Evolutionary conservation across 345 rosid species (phyloP).

Genomic region (Pseudoturritis turrita): DNA sequence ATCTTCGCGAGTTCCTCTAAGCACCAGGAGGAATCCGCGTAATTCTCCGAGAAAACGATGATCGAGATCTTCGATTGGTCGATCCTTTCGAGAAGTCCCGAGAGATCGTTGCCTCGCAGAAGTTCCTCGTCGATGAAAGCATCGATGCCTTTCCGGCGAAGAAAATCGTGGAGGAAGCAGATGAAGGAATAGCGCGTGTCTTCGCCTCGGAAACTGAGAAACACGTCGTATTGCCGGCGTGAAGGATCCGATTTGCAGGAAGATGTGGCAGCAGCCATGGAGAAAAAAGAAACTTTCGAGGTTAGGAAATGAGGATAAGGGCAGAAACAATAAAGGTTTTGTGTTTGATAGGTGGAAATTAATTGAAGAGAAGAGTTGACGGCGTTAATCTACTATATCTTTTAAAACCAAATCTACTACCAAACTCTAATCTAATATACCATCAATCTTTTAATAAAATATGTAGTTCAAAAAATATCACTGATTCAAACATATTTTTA

Average conservation of each 20-base stretch:
- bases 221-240: slow-evolving; percentile 26
- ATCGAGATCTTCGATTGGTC: slow-evolving; percentile 24
- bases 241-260: neutral
- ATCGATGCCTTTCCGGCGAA: slow-evolving; percentile 24
- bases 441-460: no score
- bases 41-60: slow-evolving; percentile 20
- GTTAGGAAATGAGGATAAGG: neutral
- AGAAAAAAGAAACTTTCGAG: neutral
- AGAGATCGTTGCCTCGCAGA: slow-evolving; percentile 14
- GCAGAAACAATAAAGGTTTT: no score
- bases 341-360: no score
- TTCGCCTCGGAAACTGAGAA: slow-evolving; percentile 32
- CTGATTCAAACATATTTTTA: no score
- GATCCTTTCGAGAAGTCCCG: slow-evolving; percentile 10
- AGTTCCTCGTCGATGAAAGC: slow-evolving; percentile 27
- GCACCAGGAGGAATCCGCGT: slow-evolving; percentile 28
- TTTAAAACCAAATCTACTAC: no score
- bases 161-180: slow-evolving; percentile 13
- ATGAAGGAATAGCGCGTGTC: slow-evolving; percentile 30
- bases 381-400: no score
- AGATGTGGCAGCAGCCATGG: slow-evolving; percentile 15
- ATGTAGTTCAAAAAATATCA: no score
- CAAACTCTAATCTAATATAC: no score
- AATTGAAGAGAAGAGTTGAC: no score
- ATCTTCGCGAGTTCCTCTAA: slow-evolving; percentile 29